phyloP scores from a whole-genome alignment of 169 alveolate species.

The Cyclospora cayetanensis region DNA sequence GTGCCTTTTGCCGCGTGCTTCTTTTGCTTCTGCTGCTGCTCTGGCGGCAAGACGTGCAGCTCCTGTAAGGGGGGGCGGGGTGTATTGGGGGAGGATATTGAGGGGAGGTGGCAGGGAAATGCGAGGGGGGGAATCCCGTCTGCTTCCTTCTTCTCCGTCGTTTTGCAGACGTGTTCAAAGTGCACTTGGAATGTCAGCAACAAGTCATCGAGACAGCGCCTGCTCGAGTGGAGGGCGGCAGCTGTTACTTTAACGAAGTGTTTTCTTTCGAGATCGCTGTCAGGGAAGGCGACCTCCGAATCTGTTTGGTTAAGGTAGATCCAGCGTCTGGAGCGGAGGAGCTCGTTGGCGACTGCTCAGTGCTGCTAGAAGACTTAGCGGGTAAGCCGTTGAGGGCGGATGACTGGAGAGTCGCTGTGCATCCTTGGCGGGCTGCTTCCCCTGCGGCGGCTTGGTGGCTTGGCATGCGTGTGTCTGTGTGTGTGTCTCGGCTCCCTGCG shows the following conservation, averaged over 20 bases:
- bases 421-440: not conserved
- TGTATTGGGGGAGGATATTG: no score
- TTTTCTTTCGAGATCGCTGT: constrained; percentile 47
- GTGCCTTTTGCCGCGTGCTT: no score
- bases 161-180: constrained; percentile 45
- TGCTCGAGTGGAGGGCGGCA: constrained; percentile 13
- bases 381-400: not conserved
- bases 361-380: constrained; percentile 33
- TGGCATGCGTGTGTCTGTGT: not conserved
- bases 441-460: not conserved
- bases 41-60: no score
- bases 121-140: no score
- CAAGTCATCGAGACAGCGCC: constrained; percentile 68
- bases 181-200: constrained; percentile 68
- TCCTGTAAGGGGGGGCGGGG: no score
- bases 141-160: no score
- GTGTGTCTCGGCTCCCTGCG: not conserved
- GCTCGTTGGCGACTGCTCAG: constrained; percentile 64
- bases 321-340: constrained; percentile 57
- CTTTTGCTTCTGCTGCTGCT: no score
- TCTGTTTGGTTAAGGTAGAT: constrained; percentile 54
- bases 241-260: constrained; percentile 52
- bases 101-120: no score
- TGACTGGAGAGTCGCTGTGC: not conserved
- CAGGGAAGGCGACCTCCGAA: constrained; percentile 55